Percentiles rank a stretch among this genome's conserved stretches.
phyloP scores from a whole-genome alignment of 768 basidiomycete species.

The Amanita fuliginea region DNA sequence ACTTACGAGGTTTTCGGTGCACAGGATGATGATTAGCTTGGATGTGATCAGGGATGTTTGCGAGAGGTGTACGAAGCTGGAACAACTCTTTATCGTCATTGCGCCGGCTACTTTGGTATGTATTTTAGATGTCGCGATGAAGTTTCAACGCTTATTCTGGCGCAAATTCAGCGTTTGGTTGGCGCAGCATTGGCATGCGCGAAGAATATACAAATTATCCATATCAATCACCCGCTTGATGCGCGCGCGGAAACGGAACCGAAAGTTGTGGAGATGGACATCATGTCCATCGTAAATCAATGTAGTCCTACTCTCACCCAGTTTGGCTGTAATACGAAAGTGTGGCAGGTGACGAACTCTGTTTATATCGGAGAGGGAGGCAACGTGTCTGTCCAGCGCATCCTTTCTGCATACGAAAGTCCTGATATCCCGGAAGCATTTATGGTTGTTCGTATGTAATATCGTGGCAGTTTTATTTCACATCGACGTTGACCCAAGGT shows the following conservation, averaged over 20 bases:
- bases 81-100: slow-evolving; percentile 55
- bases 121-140: not conserved
- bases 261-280: slow-evolving; percentile 22
- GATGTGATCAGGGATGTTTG: slow-evolving; percentile 45
- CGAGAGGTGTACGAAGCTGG: slow-evolving; percentile 35
- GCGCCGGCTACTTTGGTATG: slow-evolving; percentile 36
- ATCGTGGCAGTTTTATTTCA: not conserved
- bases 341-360: slow-evolving; percentile 53
- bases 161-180: slow-evolving; percentile 25
- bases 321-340: slow-evolving; percentile 58
- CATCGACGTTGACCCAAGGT: slow-evolving; percentile 16
- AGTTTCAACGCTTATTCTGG: not conserved
- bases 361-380: slow-evolving; percentile 27
- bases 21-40: slow-evolving; percentile 48
- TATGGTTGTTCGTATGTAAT: slow-evolving; percentile 47
- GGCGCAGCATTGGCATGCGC: slow-evolving; percentile 32
- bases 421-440: slow-evolving; percentile 67
- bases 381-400: slow-evolving; percentile 22
- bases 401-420: slow-evolving; percentile 43
- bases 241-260: slow-evolving; percentile 16
- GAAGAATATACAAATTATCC: slow-evolving; percentile 39
- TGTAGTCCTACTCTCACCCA: slow-evolving; percentile 44
- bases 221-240: slow-evolving; percentile 43
- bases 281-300: slow-evolving; percentile 31
- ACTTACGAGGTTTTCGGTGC: slow-evolving; percentile 48